These are phyloP conservation scores for Amoeboaphelidium protococcarum DNA, from an alignment of 371 early-diverging fungal species.

Conservation along the genomic window DNA sequence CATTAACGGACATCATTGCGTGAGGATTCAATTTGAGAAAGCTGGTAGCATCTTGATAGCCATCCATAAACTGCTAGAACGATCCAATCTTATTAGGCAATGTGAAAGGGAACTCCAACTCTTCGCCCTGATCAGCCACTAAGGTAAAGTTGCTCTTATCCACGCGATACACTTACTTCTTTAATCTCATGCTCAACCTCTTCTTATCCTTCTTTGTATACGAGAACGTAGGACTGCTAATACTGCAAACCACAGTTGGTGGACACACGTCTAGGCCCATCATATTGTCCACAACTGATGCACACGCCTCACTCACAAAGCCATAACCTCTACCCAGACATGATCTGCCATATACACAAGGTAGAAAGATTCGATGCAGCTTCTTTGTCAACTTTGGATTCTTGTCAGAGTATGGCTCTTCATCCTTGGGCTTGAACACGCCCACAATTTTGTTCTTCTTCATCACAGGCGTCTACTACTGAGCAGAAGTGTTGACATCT, in stretches of 20 bases:
- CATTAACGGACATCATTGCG: too few species aligned
- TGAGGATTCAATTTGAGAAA: slow-evolving; percentile 41
- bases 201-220: slow-evolving; percentile 23
- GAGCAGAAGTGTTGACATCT: too few species aligned
- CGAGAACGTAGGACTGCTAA: slow-evolving; percentile 46
- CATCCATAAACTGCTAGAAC: slow-evolving; percentile 56
- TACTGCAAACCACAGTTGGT: slow-evolving; percentile 40
- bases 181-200: neutral
- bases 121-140: slow-evolving; percentile 7
- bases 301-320: slow-evolving; percentile 61
- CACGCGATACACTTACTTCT: too few species aligned
- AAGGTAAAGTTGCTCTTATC: too few species aligned
- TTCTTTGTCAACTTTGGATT: slow-evolving; percentile 87
- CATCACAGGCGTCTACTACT: too few species aligned
- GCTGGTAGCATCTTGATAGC: slow-evolving; percentile 48
- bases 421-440: slow-evolving; percentile 78
- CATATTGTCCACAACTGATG: slow-evolving; percentile 43
- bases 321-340: slow-evolving; percentile 68
- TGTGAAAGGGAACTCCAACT: slow-evolving; percentile 7
- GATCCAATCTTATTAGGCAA: slow-evolving; percentile 53
- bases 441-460: slow-evolving; percentile 50
- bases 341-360: slow-evolving; percentile 67
- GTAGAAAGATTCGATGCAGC: slow-evolving; percentile 59
- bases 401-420: slow-evolving; percentile 66
- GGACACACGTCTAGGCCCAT: slow-evolving; percentile 59